These are phyloP conservation scores for Rhodamnia argentea DNA, from an alignment of 345 rosid species.

Conservation along the genomic window DNA sequence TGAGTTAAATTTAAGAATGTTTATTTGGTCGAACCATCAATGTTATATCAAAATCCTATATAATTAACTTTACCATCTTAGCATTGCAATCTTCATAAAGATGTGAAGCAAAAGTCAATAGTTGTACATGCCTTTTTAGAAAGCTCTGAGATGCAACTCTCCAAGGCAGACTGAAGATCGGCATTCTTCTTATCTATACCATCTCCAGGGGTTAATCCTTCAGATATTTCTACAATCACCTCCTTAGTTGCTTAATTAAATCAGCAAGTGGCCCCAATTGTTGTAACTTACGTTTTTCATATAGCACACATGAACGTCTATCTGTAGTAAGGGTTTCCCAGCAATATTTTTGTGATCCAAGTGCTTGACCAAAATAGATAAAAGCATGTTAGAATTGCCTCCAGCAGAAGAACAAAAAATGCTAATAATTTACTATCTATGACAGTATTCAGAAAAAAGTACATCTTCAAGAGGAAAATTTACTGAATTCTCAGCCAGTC, in stretches of 20 bases:
- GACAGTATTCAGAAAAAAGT: background rate
- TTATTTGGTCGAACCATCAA: background rate
- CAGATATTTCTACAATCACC: constrained; percentile 61
- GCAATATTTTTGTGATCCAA: constrained; percentile 76
- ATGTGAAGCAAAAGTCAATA: background rate
- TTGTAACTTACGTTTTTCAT: constrained; percentile 47
- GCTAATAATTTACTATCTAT: constrained; percentile 4
- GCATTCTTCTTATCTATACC: constrained; percentile 20
- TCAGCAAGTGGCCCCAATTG: constrained; percentile 51
- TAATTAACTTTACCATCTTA: background rate
- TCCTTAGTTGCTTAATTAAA: constrained; percentile 65
- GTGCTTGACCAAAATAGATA: constrained; percentile 76
- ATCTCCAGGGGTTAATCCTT: constrained; percentile 29
- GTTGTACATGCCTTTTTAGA: constrained; percentile 50
- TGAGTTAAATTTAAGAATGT: background rate
- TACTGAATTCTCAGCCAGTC: constrained; percentile 35
- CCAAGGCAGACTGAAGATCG: constrained; percentile 60
- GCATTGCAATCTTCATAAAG: background rate
- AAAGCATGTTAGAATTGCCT: constrained; percentile 56
- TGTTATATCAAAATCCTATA: background rate
- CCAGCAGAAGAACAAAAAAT: constrained; percentile 27
- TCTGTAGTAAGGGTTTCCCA: constrained; percentile 48
- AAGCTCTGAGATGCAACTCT: constrained; percentile 63
- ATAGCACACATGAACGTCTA: constrained; percentile 57
- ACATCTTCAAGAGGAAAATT: background rate